These are phyloP conservation scores for Patellifolia procumbens DNA, from an alignment of 179 eudicot species.

Conservation along the genomic window DNA sequence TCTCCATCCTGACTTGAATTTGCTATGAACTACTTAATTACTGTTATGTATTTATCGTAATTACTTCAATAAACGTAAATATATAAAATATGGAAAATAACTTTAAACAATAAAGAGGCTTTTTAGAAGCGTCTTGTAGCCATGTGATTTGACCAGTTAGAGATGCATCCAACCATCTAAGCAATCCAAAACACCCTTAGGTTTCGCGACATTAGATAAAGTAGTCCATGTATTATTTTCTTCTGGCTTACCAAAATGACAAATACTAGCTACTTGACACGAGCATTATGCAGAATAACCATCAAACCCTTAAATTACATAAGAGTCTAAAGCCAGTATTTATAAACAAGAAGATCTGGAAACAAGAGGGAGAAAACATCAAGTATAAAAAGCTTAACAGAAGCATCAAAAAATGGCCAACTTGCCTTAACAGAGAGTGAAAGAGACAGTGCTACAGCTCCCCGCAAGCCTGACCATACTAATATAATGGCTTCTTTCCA, in stretches of 20 bases:
- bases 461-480: slow-evolving; percentile 89
- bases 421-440: slow-evolving; percentile 90
- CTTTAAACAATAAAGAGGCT: no score
- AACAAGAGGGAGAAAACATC: not conserved
- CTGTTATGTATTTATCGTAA: no score
- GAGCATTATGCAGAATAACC: not conserved
- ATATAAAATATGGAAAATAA: no score
- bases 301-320: not conserved
- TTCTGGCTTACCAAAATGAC: not conserved
- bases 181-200: no score
- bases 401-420: slow-evolving; percentile 18
- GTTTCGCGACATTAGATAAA: no score
- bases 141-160: no score
- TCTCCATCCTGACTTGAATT: no score
- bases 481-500: slow-evolving; percentile 93
- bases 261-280: not conserved
- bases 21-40: no score
- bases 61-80: no score
- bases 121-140: no score
- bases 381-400: not conserved
- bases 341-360: not conserved
- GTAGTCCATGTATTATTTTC: no score
- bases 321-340: not conserved
- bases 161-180: no score
- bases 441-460: slow-evolving; percentile 90